A percentile compares a stretch with the other conserved stretches of the same genome.
phyloP scores from a whole-genome alignment of 163 green algal species.

The Chlorella variabilis region DNA sequence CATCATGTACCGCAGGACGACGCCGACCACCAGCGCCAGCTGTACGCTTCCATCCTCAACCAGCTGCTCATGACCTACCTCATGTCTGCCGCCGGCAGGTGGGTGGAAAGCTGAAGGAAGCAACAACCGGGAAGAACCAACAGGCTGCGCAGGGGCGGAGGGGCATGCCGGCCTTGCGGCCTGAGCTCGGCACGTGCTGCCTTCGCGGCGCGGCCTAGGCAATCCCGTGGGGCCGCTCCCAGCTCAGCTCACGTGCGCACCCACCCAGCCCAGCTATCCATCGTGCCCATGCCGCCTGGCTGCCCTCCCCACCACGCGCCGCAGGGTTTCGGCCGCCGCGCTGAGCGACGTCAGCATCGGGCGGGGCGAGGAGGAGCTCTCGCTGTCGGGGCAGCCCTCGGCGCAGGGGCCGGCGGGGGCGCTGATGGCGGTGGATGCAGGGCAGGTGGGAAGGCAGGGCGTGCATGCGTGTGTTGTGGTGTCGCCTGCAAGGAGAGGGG shows the following conservation, averaged over 20 bases:
- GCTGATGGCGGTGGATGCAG: constrained; percentile 24
- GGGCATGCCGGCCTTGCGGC: no score
- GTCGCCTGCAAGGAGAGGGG: no score
- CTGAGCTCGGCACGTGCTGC: no score
- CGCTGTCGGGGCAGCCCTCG: background rate
- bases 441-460: background rate
- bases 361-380: constrained; percentile 22
- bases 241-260: no score
- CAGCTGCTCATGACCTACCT: constrained; percentile 70
- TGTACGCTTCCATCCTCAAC: constrained; percentile 62
- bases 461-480: background rate
- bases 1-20: constrained; percentile 50
- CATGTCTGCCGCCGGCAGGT: constrained; percentile 50
- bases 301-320: background rate
- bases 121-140: no score
- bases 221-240: no score
- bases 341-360: background rate
- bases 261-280: no score
- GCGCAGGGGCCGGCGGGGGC: background rate
- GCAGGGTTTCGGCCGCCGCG: background rate
- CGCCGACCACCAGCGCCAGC: constrained; percentile 51
- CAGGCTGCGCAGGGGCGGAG: no score
- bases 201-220: no score
- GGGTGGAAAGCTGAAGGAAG: no score
- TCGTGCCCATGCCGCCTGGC: no score